Evolutionary conservation across 495 filamentous ascomycete species (phyloP), one percentile per base, ranked within the genome.

Genomic region (Pseudoneurospora amorphoporcata): DNA sequence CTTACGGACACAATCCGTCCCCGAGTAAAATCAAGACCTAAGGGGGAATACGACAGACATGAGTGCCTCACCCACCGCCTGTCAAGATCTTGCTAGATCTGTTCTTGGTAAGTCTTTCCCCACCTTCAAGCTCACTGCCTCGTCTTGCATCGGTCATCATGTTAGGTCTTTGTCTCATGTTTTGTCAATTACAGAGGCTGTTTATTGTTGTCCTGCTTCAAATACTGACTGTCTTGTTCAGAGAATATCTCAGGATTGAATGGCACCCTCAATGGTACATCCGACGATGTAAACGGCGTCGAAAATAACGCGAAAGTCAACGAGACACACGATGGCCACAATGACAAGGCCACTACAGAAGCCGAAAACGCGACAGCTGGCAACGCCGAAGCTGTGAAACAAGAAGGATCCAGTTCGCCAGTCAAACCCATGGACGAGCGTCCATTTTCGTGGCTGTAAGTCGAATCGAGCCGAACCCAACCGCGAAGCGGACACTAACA

Each of bases 371-470:
- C 37, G 41, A 39, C 32, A 29, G 42, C 8, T n/a, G 32, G 12
- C 29, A 42, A 2, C 29, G 68, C 8, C 14, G 45, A 71, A 45
- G 40, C 70, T n/a, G 16, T 42, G 17, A 71, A 35, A 58, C 70
- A 72, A 23, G 61, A 38, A 38, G 68, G 32, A 19, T 3, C 35
- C n/a, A 35, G 29, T 32, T 61, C 53, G 53, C 53, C 29, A 35
- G 53, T 32, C 14, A 29, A 8, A 35, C 35, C 73, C 19, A 23
- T 38, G 8, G 70, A 76, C 17, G 16, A 73, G 8, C 40, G 23
- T 32, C 72, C 77, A 42, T 81, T 81, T 61, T 78, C 79, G 6
- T 82, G 80, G 80, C 77, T 82, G 80, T 80, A 76, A 76, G 80
- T 76, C 39, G 9, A 45, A 6, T 3, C 53, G n/a, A 29, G 47